These are phyloP conservation scores for Pythium diclinum DNA, from an alignment of 352 stramenopile genomes.

Conservation along the genomic window DNA sequence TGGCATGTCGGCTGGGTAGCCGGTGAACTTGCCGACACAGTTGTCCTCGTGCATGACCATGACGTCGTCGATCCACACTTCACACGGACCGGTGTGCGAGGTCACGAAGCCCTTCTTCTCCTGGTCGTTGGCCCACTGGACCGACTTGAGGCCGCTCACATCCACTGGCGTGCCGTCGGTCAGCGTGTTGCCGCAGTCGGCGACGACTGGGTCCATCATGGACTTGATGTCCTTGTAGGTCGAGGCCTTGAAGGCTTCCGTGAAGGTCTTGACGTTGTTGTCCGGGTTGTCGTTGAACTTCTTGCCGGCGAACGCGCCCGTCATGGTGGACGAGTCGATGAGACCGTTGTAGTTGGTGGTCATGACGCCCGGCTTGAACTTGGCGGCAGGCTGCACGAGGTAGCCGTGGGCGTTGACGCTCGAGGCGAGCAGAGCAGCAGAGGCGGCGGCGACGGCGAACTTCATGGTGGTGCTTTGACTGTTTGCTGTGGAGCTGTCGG, in stretches of 20 bases:
- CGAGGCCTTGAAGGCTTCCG: constrained; percentile 33
- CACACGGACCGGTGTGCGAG: constrained; percentile 52
- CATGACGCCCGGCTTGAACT: constrained; percentile 32
- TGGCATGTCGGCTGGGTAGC: constrained; percentile 35
- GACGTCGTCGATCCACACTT: constrained; percentile 53
- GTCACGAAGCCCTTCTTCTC: constrained; percentile 46
- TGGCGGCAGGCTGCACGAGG: constrained; percentile 38
- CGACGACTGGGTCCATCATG: constrained; percentile 39
- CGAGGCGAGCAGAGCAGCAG: constrained; percentile 23
- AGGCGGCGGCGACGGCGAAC: constrained; percentile 13
- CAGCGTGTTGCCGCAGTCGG: constrained; percentile 30
- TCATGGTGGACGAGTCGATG: constrained; percentile 39
- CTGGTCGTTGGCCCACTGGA: constrained; percentile 55
- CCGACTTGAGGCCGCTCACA: constrained; percentile 35
- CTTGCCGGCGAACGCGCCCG: constrained; percentile 38
- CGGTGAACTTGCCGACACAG: constrained; percentile 36
- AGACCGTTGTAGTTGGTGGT: constrained; percentile 38
- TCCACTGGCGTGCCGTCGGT: constrained; percentile 36
- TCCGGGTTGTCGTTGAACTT: constrained; percentile 55
- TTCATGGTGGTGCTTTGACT: constrained; percentile 12
- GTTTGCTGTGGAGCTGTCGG: constrained; percentile 2
- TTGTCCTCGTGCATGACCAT: constrained; percentile 46
- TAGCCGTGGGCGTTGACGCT: constrained; percentile 49
- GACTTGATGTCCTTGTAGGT: constrained; percentile 42
- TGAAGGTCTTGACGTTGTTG: constrained; percentile 45